Percentiles rank a stretch among this genome's conserved stretches.
phyloP scores from a whole-genome alignment of 495 filamentous ascomycete species.

The Hypoxylon crocopeplum region DNA sequence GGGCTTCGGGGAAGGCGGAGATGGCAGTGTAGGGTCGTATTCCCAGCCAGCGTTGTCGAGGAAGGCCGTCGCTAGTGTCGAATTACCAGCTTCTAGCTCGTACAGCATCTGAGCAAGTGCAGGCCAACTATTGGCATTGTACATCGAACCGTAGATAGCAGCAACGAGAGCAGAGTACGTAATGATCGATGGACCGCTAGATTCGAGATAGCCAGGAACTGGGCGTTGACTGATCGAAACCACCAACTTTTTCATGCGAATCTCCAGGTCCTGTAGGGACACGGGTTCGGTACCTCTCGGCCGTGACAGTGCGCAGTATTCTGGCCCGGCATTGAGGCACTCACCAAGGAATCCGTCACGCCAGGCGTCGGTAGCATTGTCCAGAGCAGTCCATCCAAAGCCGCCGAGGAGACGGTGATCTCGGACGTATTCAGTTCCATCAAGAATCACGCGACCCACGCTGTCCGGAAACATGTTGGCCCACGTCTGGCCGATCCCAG shows the following conservation, averaged over 20 bases:
- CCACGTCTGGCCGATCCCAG: constrained; percentile 66
- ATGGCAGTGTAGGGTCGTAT: constrained; percentile 45
- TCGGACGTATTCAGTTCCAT: constrained; percentile 58
- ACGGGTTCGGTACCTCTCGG: constrained; percentile 40
- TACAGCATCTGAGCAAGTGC: constrained; percentile 45
- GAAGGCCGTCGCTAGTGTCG: constrained; percentile 43
- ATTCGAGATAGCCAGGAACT: constrained; percentile 40
- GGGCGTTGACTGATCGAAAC: constrained; percentile 45
- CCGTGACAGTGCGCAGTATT: constrained; percentile 49
- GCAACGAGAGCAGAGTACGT: constrained; percentile 51
- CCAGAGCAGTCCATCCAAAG: constrained; percentile 54
- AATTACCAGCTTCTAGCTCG: constrained; percentile 53
- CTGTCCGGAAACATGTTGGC: constrained; percentile 55
- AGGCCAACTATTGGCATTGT: constrained; percentile 51
- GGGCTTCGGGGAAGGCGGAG: constrained; percentile 34
- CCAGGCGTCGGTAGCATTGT: constrained; percentile 56
- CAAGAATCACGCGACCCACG: constrained; percentile 55
- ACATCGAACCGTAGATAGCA: constrained; percentile 48
- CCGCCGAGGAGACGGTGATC: constrained; percentile 55
- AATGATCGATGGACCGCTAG: constrained; percentile 48
- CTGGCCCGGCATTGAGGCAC: constrained; percentile 52
- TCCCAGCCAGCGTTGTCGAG: constrained; percentile 47
- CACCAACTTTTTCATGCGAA: constrained; percentile 47
- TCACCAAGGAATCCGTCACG: constrained; percentile 56
- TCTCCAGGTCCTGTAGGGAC: constrained; percentile 41